A percentile compares a stretch with the other conserved stretches of the same genome.
These are phyloP conservation scores for Choanephora cucurbitarum DNA, from an alignment of 371 early-diverging fungal genomes.

Conservation along the genomic window DNA sequence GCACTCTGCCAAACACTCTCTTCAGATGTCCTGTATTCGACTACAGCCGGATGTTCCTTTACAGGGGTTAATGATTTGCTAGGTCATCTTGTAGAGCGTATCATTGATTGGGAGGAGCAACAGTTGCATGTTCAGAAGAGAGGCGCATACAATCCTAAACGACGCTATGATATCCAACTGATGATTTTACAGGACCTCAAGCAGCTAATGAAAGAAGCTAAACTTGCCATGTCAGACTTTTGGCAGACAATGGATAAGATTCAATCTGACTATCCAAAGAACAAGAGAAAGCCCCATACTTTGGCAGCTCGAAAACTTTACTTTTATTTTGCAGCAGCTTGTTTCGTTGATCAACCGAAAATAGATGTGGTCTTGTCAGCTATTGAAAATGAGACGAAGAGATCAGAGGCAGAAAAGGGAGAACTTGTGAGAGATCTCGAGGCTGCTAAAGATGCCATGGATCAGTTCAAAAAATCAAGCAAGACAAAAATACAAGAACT, in stretches of 20 bases:
- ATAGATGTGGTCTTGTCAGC: neutral
- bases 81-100: conserved; percentile 21
- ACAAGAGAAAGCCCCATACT: conserved; percentile 1
- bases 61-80: conserved; percentile 20
- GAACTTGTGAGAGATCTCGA: conserved; percentile 17
- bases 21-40: conserved; percentile 22
- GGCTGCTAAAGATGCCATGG: conserved; percentile 21
- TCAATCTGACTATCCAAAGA: conserved; percentile 7
- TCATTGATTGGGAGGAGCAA: conserved; percentile 10
- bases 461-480: conserved; percentile 9
- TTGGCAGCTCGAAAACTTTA: conserved; percentile 31
- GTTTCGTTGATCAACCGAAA: conserved; percentile 5
- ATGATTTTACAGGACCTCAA: conserved; percentile 27
- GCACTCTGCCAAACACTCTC: conserved; percentile 17
- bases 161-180: conserved; percentile 18
- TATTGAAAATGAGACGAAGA: conserved; percentile 1
- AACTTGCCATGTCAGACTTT: conserved; percentile 28
- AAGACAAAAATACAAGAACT: conserved; percentile 15
- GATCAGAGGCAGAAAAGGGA: conserved; percentile 11
- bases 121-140: neutral
- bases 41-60: conserved; percentile 23
- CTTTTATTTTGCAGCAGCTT: conserved; percentile 31
- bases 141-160: neutral
- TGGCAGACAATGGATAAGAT: conserved; percentile 27
- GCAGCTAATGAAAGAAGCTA: conserved; percentile 8